Evolutionary conservation across 2,329 filamentous ascomycete species (phyloP).

Genomic region (Curvularia sp.): DNA sequence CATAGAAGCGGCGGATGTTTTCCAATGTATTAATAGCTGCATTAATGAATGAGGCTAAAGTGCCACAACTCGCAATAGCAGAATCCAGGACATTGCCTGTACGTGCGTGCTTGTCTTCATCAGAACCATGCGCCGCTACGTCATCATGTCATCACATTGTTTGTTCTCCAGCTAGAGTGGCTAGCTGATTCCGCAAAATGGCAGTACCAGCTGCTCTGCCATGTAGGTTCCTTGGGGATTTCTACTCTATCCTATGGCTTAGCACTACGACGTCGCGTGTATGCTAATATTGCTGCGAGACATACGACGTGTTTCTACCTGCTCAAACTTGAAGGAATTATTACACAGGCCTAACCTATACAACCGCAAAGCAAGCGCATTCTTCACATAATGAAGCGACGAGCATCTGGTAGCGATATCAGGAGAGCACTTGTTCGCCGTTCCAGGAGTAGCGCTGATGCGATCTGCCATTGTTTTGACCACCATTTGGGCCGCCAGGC

Average conservation of each 20-base stretch:
- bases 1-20: slow-evolving; percentile 59
- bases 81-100: slow-evolving; percentile 54
- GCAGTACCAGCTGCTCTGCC: background rate
- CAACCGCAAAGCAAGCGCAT: background rate
- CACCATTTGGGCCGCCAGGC: too few species aligned
- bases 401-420: background rate
- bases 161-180: background rate
- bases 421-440: background rate
- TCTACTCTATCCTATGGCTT: background rate
- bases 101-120: slow-evolving; percentile 56
- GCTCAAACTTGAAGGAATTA: background rate
- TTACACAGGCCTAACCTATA: background rate
- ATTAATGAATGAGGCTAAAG: slow-evolving; percentile 49
- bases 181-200: background rate
- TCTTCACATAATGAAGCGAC: too few species aligned
- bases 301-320: background rate
- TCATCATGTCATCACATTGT: too few species aligned
- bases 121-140: slow-evolving; percentile 61
- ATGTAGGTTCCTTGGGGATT: background rate
- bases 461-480: too few species aligned
- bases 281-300: background rate
- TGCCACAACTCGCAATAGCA: slow-evolving; percentile 60
- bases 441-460: background rate
- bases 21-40: slow-evolving; percentile 23
- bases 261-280: background rate